phyloP scores from a whole-genome alignment of 2,329 filamentous ascomycete genomes.

The Mycosphaerella arachidis region DNA sequence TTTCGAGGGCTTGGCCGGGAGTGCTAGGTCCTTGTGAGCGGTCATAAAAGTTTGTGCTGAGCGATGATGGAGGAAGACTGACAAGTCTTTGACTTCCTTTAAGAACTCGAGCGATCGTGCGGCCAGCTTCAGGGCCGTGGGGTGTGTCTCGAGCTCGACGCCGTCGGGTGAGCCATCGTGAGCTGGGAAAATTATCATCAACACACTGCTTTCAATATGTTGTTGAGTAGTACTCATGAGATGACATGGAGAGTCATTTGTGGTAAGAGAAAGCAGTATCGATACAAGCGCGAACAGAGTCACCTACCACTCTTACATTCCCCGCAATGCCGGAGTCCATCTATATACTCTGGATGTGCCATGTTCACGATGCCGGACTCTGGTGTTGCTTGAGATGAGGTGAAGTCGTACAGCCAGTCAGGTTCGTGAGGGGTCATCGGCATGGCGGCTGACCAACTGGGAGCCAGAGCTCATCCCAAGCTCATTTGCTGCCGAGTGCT shows the following conservation, averaged over 20 bases:
- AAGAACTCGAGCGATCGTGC: constrained; percentile 22
- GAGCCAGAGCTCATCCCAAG: not conserved
- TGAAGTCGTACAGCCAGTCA: not conserved
- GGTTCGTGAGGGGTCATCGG: not conserved
- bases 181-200: constrained; percentile 11
- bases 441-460: not conserved
- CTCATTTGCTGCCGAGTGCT: no score
- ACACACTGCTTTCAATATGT: not conserved
- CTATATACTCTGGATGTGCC: constrained; percentile 10
- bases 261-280: not conserved
- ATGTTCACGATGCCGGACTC: not conserved
- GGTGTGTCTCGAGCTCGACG: constrained; percentile 21
- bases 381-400: not conserved
- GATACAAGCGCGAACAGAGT: not conserved
- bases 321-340: constrained; percentile 11
- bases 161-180: constrained; percentile 24
- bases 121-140: constrained; percentile 22
- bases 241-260: no score
- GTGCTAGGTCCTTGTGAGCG: constrained; percentile 24
- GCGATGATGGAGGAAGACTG: not conserved
- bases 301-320: constrained; percentile 7
- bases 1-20: constrained; percentile 35
- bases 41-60: no score
- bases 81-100: constrained; percentile 24
- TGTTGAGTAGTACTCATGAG: not conserved